A percentile compares a stretch with the other conserved stretches of the same genome.
Conservation (phyloP, 139 green algal genomes). For the Chlorella sp. region DNA sequence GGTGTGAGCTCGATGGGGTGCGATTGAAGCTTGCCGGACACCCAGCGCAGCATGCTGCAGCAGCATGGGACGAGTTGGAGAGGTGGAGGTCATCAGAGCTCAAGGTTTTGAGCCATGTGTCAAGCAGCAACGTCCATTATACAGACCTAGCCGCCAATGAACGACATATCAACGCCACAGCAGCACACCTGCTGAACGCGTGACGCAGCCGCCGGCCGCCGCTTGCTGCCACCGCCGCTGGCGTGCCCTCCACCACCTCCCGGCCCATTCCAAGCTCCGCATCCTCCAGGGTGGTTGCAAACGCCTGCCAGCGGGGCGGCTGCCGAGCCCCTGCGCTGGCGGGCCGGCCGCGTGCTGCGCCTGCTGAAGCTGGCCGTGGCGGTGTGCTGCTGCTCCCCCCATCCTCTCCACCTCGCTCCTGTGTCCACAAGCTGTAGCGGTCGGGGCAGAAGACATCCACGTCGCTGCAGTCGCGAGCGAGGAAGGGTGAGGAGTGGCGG, state of each 20-base stretch:
- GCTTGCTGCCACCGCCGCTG: no score
- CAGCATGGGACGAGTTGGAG: no score
- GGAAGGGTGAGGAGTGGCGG: constrained; percentile 24
- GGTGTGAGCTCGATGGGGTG: constrained; percentile 26
- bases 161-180: no score
- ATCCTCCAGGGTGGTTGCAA: neutral
- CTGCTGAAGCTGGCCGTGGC: neutral
- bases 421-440: constrained; percentile 13
- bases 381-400: neutral
- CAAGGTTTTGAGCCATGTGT: no score
- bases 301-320: neutral
- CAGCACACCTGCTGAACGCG: no score
- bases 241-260: neutral
- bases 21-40: neutral
- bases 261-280: neutral
- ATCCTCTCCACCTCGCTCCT: neutral
- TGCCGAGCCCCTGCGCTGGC: neutral
- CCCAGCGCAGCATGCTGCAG: neutral
- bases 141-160: no score
- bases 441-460: constrained; percentile 11
- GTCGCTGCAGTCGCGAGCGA: constrained; percentile 16
- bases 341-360: neutral
- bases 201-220: no score
- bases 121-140: no score
- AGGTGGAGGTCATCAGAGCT: no score